These are phyloP conservation scores for Podospora pseudoanserina DNA, from an alignment of 495 filamentous ascomycete species.

Conservation along the genomic window DNA sequence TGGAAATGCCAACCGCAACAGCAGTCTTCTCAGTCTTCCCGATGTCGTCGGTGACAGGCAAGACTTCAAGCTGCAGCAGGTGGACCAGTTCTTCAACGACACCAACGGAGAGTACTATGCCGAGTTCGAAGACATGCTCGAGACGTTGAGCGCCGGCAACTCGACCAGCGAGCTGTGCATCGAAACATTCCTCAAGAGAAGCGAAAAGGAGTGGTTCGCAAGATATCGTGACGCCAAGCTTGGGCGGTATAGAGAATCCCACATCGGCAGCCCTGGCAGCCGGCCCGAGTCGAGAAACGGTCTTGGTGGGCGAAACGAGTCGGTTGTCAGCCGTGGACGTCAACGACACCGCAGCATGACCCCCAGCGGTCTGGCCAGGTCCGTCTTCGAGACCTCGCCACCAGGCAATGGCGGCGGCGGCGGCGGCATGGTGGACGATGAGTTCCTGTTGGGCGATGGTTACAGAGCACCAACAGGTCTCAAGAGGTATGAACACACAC, in stretches of 20 bases:
- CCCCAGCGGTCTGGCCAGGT: slow-evolving; percentile 29
- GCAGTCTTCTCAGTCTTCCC: slow-evolving; percentile 46
- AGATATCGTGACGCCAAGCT: slow-evolving; percentile 58
- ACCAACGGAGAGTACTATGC: slow-evolving; percentile 54
- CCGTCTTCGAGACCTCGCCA: slow-evolving; percentile 32
- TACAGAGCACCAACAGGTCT: slow-evolving; percentile 66
- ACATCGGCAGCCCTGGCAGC: slow-evolving; percentile 20
- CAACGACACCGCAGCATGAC: slow-evolving; percentile 33
- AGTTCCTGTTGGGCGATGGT: slow-evolving; percentile 61
- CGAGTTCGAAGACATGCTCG: slow-evolving; percentile 54
- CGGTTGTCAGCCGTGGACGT: slow-evolving; percentile 31
- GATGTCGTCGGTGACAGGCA: slow-evolving; percentile 59
- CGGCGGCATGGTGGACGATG: slow-evolving; percentile 29
- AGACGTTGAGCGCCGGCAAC: slow-evolving; percentile 49
- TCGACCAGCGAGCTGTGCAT: slow-evolving; percentile 57
- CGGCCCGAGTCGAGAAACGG: slow-evolving; percentile 26
- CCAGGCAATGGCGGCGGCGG: slow-evolving; percentile 12
- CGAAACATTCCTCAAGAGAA: slow-evolving; percentile 58
- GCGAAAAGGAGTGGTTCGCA: slow-evolving; percentile 63
- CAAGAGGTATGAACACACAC: slow-evolving; percentile 47
- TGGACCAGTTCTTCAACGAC: slow-evolving; percentile 68
- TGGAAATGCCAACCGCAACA: slow-evolving; percentile 29
- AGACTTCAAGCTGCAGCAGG: slow-evolving; percentile 60
- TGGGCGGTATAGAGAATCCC: slow-evolving; percentile 28
- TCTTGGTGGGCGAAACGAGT: slow-evolving; percentile 22